Conservation (phyloP, 768 basidiomycete genomes). For the Panaeolus papilionaceus region DNA sequence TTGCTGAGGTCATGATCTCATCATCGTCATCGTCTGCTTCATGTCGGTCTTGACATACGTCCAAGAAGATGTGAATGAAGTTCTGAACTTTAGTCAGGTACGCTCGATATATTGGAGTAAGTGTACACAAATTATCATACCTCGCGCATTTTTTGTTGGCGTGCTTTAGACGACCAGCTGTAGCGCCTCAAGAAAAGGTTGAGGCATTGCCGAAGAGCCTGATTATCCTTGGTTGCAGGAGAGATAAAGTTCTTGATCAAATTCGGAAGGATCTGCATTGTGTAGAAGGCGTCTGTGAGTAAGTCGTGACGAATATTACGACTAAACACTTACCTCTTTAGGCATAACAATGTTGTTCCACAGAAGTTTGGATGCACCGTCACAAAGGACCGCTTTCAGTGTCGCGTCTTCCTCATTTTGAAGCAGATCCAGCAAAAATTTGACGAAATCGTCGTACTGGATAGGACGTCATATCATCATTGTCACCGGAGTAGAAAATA, state of each 20-base stretch:
- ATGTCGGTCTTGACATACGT: slow-evolving; percentile 52
- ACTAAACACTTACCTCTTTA: slow-evolving; percentile 55
- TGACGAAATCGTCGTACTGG: slow-evolving; percentile 30
- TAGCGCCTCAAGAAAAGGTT: slow-evolving; percentile 88
- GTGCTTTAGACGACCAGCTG: slow-evolving; percentile 77
- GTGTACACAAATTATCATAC: slow-evolving; percentile 27
- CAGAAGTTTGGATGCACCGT: slow-evolving; percentile 88
- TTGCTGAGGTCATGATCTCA: slow-evolving; percentile 63
- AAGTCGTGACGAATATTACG: background rate
- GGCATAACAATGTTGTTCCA: slow-evolving; percentile 79
- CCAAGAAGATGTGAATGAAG: slow-evolving; percentile 57
- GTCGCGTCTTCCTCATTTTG: slow-evolving; percentile 56
- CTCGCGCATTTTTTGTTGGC: slow-evolving; percentile 74
- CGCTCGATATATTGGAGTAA: slow-evolving; percentile 28
- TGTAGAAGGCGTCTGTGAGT: background rate
- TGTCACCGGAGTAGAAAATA: background rate
- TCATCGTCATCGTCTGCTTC: slow-evolving; percentile 66
- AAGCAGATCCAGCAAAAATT: slow-evolving; percentile 44
- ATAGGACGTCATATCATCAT: background rate
- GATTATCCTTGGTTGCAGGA: slow-evolving; percentile 81
- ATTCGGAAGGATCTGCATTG: slow-evolving; percentile 24
- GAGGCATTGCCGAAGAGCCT: slow-evolving; percentile 84
- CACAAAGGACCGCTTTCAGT: slow-evolving; percentile 72
- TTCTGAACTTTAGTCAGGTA: slow-evolving; percentile 57
- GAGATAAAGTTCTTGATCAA: slow-evolving; percentile 70